phyloP scores from a whole-genome alignment of 352 stramenopile genomes.

The Thraustotheca clavata region DNA sequence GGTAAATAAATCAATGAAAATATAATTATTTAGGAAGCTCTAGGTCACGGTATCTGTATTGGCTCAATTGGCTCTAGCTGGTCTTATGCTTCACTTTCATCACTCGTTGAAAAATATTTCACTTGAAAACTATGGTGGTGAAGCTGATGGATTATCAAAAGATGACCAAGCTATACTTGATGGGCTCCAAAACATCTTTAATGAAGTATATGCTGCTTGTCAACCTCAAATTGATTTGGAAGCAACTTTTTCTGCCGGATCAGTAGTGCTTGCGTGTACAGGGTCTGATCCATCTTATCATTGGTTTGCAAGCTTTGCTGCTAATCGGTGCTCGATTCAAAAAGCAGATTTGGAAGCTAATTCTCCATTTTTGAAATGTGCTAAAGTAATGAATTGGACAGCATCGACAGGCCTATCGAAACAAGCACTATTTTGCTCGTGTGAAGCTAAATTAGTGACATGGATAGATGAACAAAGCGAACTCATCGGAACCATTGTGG shows the following conservation, averaged over 20 bases:
- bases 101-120: constrained; percentile 53
- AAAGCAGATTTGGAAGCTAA: constrained; percentile 37
- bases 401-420: constrained; percentile 48
- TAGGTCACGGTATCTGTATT: constrained; percentile 61
- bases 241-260: constrained; percentile 31
- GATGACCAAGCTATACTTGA: constrained; percentile 54
- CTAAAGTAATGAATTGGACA: constrained; percentile 37
- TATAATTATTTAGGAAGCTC: not conserved
- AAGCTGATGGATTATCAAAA: constrained; percentile 29
- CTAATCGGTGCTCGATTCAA: constrained; percentile 60
- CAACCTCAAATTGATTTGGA: constrained; percentile 57
- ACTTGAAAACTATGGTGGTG: constrained; percentile 61
- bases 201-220: constrained; percentile 64
- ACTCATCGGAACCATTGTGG: constrained; percentile 67
- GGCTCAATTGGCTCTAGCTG: constrained; percentile 63
- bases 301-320: constrained; percentile 69
- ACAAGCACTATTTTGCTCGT: constrained; percentile 75
- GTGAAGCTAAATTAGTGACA: constrained; percentile 65
- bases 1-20: constrained; percentile 11
- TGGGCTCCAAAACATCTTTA: constrained; percentile 73
- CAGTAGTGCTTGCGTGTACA: constrained; percentile 40
- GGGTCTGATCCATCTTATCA: constrained; percentile 37
- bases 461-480: constrained; percentile 70
- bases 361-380: constrained; percentile 65
- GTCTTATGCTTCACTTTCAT: constrained; percentile 76